phyloP scores from a whole-genome alignment of 2,329 filamentous ascomycete genomes.

The Coccinonectria pachysandricola region DNA sequence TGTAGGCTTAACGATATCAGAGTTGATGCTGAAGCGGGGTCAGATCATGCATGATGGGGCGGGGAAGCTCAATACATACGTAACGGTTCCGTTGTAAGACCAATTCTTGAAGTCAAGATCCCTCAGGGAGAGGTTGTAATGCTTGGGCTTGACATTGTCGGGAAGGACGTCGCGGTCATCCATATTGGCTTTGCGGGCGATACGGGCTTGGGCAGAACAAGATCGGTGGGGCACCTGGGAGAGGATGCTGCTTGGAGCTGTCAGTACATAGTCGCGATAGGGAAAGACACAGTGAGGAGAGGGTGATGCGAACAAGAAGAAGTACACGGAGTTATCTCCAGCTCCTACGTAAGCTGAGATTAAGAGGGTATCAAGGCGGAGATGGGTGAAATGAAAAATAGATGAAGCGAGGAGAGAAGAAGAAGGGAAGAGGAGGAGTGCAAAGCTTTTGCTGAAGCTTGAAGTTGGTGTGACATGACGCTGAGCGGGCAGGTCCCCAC shows the following conservation, averaged over 20 bases:
- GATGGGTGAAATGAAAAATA: slow-evolving; percentile 1
- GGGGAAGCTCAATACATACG: slow-evolving; percentile 26
- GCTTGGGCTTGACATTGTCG: slow-evolving; percentile 61
- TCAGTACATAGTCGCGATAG: slow-evolving; percentile 3
- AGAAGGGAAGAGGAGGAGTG: neutral
- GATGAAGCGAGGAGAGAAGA: neutral
- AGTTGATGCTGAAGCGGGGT: slow-evolving; percentile 50
- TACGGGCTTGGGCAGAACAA: slow-evolving; percentile 27
- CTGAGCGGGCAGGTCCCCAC: slow-evolving; percentile 3
- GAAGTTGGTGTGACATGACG: slow-evolving; percentile 5
- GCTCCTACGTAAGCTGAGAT: no score
- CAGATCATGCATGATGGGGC: slow-evolving; percentile 3
- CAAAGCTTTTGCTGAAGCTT: neutral
- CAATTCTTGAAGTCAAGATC: slow-evolving; percentile 66
- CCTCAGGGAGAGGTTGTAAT: slow-evolving; percentile 76
- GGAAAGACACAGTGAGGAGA: neutral
- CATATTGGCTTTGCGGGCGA: slow-evolving; percentile 32
- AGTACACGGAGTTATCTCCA: slow-evolving; percentile 4
- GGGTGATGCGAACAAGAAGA: slow-evolving; percentile 9
- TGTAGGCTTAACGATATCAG: slow-evolving; percentile 60
- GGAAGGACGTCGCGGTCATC: slow-evolving; percentile 53
- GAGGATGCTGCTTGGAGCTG: slow-evolving; percentile 14
- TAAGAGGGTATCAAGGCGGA: no score
- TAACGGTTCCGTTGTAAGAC: slow-evolving; percentile 75
- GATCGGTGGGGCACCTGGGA: slow-evolving; percentile 18